Base-by-base conservation (phyloP, 1,284 basidiomycete genomes). In the Apiotrichum veenhuisii region DNA sequence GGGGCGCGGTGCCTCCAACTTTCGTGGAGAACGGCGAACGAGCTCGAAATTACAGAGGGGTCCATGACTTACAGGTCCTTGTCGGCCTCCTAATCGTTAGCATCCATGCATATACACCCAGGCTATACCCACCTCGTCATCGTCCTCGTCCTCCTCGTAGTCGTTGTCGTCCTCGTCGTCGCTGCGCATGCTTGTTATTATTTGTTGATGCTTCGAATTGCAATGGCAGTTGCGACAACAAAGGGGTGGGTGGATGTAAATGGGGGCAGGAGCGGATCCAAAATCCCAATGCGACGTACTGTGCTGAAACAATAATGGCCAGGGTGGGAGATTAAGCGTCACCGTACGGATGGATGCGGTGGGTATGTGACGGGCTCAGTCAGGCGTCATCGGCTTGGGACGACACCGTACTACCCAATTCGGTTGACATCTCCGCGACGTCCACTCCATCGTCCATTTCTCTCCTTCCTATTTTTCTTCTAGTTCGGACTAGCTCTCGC, bases 131-230 rank as follows among this genome's bases (percentile, higher is more conserved):
- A 57, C 59, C 25, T 62, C 62, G 42, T 63, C 64, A 15, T 57
- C 57, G 20, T 59, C 64, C 41, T 60, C 59, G 27, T 56, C 58
- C 41, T 63, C 61, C 46, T 58, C 58, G 37, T 50, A 61, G 50
- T 61, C 57, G 57, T 62, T 54, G 40, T 72, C 71, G 22, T 74
- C 68, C 64, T 75, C 70, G 60, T 71, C 68, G 45, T 71, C 65
- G 68, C 65, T 64, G 46, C 67, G 57, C 68, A 71, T 68, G 27
- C 34, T 36, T 25, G 40, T 14, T 55, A 23, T 55, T n/a, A 22
- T 27, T 57, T 50, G 40, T 43, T 33, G 40, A 34, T 47, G 38
- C 22, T 33, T 22, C 20, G 41, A 23, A 36, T 41, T 52, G 50
- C 37, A 23, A 36, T 41, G 44, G 50, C 37, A 26, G 47, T 36